Percentiles rank a stretch among this genome's conserved stretches.
phyloP scores from a whole-genome alignment of 2,329 filamentous ascomycete species.

The Microascus cirrosus region DNA sequence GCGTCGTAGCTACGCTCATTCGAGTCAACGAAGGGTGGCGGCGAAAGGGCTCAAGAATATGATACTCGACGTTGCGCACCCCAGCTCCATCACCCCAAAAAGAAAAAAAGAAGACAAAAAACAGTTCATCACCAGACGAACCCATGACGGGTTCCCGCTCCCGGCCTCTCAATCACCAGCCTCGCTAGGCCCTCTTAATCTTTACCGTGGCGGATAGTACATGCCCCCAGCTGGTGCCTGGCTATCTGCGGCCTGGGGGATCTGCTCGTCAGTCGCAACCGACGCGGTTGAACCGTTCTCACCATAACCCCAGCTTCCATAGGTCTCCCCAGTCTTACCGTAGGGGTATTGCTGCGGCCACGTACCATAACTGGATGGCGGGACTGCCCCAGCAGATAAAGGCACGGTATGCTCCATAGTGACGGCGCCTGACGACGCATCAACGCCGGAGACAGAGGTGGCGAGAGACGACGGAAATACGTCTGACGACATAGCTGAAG shows the following conservation, averaged over 20 bases:
- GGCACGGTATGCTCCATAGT: constrained; percentile 21
- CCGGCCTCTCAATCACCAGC: not conserved
- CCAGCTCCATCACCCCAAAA: no score
- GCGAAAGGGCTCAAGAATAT: no score
- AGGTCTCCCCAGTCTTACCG: constrained; percentile 23
- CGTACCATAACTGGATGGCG: constrained; percentile 23
- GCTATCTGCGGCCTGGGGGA: constrained; percentile 12
- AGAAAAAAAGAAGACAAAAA: no score
- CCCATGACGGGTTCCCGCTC: not conserved
- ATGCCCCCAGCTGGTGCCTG: constrained; percentile 13
- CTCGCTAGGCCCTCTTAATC: not conserved
- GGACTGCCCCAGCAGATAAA: constrained; percentile 25
- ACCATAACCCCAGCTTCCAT: constrained; percentile 24
- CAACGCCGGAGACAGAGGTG: constrained; percentile 23
- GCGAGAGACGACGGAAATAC: constrained; percentile 29
- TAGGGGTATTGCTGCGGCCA: constrained; percentile 37
- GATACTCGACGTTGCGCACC: no score
- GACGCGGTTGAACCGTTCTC: constrained; percentile 9
- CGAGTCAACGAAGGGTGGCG: no score
- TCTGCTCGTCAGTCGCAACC: constrained; percentile 10
- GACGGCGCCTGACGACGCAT: constrained; percentile 19
- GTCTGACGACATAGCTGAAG: constrained; percentile 26
- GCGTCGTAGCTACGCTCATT: no score
- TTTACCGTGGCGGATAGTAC: constrained; percentile 21
- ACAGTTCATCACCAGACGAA: no score